Evolutionary conservation across 257 asterid species (phyloP).

Genomic region (Eustoma russellianum): DNA sequence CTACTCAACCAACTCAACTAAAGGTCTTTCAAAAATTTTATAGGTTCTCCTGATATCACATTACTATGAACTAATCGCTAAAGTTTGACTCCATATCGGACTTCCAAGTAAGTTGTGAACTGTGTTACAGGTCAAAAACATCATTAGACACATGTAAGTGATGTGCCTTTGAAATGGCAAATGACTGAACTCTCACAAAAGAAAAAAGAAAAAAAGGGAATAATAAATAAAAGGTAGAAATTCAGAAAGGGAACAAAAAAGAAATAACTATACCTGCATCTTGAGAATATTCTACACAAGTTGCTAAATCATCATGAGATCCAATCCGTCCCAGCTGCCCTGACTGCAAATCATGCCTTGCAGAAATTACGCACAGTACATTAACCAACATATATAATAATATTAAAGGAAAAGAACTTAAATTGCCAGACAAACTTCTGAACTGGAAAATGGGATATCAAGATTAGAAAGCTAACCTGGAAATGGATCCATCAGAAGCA

Average conservation of each 20-base stretch:
- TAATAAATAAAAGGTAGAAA: background rate
- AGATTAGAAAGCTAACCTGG: slow-evolving; percentile 36
- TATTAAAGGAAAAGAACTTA: background rate
- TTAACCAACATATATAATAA: background rate
- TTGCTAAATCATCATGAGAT: slow-evolving; percentile 58
- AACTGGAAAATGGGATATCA: background rate
- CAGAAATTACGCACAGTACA: slow-evolving; percentile 5
- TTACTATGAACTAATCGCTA: background rate
- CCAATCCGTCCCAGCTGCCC: slow-evolving; percentile 49
- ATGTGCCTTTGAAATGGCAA: background rate
- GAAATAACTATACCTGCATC: slow-evolving; percentile 51
- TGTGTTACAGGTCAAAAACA: too few relatives aligned
- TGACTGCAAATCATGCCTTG: slow-evolving; percentile 65
- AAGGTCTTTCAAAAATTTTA: too few relatives aligned
- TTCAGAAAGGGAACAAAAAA: background rate
- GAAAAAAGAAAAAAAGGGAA: background rate
- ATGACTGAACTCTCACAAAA: background rate
- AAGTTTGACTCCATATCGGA: background rate
- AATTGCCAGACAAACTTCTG: background rate
- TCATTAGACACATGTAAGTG: background rate
- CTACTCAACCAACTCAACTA: too few relatives aligned
- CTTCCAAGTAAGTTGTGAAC: background rate
- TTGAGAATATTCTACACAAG: slow-evolving; percentile 66
- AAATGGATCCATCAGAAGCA: slow-evolving; percentile 62
- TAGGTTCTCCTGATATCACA: too few relatives aligned